phyloP scores from a whole-genome alignment of 208 protist genomes.

The Crithidia acanthocephali region DNA sequence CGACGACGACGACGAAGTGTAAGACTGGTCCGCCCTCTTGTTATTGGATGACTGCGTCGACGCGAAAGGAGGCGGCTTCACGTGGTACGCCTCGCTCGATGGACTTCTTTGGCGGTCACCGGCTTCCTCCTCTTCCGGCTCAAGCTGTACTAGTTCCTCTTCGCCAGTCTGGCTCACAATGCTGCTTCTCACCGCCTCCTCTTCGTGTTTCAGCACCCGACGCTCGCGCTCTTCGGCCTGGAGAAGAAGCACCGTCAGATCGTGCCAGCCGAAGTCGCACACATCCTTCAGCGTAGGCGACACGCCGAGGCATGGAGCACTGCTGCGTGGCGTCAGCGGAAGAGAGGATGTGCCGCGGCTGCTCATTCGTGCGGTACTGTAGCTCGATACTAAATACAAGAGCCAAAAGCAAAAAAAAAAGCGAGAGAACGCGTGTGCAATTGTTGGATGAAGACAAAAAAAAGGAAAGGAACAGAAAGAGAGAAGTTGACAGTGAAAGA shows the following conservation, averaged over 20 bases:
- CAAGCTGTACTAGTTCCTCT: neutral
- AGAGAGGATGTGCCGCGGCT: neutral
- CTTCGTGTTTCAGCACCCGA: neutral
- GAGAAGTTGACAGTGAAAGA: constrained; percentile 17
- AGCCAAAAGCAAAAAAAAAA: constrained; percentile 4
- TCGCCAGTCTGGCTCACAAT: neutral
- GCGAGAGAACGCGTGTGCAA: neutral
- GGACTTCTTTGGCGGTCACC: neutral
- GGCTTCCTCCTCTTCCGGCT: neutral
- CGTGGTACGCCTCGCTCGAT: neutral
- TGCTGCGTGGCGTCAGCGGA: neutral
- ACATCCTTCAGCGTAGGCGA: neutral
- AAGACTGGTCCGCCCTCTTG: neutral
- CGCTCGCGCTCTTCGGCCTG: constrained; percentile 8
- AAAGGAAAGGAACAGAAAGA: constrained; percentile 10
- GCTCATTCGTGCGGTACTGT: neutral
- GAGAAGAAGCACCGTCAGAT: neutral
- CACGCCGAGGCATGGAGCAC: neutral
- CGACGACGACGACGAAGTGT: neutral
- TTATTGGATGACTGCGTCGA: neutral
- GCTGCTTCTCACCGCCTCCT: neutral
- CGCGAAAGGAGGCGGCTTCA: neutral
- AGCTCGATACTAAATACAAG: too few relatives aligned
- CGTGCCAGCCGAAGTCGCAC: neutral
- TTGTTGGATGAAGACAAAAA: neutral